Base-by-base conservation (phyloP, 1,284 basidiomycete genomes). In the Pascua guehoae region DNA sequence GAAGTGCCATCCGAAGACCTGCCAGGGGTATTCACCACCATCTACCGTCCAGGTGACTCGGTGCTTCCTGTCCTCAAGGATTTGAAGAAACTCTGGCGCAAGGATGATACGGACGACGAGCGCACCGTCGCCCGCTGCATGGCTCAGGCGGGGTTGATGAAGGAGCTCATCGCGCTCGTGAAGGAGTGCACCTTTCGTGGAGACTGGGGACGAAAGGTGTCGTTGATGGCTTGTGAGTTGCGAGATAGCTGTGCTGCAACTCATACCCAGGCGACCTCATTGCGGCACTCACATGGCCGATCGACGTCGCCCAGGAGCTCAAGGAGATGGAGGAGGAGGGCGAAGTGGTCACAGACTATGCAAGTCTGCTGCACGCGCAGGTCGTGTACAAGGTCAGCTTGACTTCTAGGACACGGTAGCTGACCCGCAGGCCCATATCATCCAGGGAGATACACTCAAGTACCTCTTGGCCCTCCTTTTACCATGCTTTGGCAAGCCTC, bases 281-380 rank as follows among this genome's bases (percentile, higher is more conserved):
- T 68, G 89, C 90, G 0, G 91, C 92, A 0, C 88, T 97, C 86
- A 97, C 92, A 4, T 97, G 93, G 93, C 94, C 94, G 1, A 94
- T 97, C 58, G 90, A 97, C 76, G 80, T 96, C 58, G 88, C 89
- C 1, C 87, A 89, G 67, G 94, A 97, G 76, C 80, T 97, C 60
- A 89, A 88, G 70, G 93, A 96, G 70, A 82, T 93, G 49, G 81
- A 80, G 54, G 63, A 61, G 39, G 88, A 90, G 51, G 87, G 84
- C 36, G 87, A 88, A 69, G 83, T 83, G 57, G 83, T 86, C 16
- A 84, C 89, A 15, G 93, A 97, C 75, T 96, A 93, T 73, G 90
- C 90, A 0, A 85, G 87, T 61, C 82, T 96, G 14, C 74, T 88
- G 24, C 78, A 84, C 62, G 87, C 86, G 58, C 93, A 96, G 72